phyloP scores from a whole-genome alignment of 495 filamentous ascomycete species.

The Haplographium delicatum region DNA sequence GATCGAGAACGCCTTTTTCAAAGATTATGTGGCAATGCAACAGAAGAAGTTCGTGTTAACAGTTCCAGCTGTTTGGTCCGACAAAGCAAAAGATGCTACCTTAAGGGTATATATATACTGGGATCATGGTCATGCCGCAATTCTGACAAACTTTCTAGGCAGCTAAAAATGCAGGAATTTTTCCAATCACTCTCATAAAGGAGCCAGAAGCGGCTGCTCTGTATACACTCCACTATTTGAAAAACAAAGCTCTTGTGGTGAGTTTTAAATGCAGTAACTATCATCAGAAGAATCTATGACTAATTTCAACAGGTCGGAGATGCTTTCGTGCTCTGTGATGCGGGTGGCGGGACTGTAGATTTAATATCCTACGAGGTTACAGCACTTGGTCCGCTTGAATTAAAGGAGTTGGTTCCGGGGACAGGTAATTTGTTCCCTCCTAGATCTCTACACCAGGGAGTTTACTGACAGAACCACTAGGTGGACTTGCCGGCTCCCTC shows the following conservation, averaged over 20 bases:
- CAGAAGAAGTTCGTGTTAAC: slow-evolving; percentile 47
- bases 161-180: not conserved
- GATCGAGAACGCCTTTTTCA: no score
- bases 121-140: no score
- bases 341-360: slow-evolving; percentile 17
- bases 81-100: slow-evolving; percentile 47
- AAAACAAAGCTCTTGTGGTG: slow-evolving; percentile 13
- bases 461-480: slow-evolving; percentile 1
- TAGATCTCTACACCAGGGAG: not conserved
- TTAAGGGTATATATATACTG: no score
- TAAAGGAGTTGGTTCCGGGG: slow-evolving; percentile 34
- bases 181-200: slow-evolving; percentile 1
- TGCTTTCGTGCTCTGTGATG: slow-evolving; percentile 18
- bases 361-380: slow-evolving; percentile 16
- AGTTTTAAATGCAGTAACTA: no score
- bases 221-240: not conserved
- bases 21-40: no score
- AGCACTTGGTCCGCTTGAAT: slow-evolving; percentile 6
- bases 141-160: not conserved
- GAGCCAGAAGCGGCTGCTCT: slow-evolving; percentile 12
- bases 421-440: slow-evolving; percentile 17
- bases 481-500: slow-evolving; percentile 27
- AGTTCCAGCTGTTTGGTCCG: slow-evolving; percentile 52
- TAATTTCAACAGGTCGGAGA: slow-evolving; percentile 14
- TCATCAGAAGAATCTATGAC: no score